These are phyloP conservation scores for Tubosaeta sp. DNA, from an alignment of 768 basidiomycete genomes.

Conservation along the genomic window DNA sequence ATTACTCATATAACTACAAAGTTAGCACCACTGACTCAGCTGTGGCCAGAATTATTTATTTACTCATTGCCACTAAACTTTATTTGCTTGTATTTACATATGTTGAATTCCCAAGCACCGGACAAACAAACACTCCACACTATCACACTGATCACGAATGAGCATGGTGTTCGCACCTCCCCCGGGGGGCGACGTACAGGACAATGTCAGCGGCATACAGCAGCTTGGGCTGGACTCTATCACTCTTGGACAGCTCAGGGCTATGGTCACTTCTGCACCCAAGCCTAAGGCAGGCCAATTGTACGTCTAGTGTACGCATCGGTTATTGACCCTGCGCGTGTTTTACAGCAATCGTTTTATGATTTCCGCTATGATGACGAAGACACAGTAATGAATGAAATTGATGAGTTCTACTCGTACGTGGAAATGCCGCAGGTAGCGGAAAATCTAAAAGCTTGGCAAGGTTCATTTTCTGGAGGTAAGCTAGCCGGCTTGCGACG, in stretches of 20 bases:
- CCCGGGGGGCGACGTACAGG: slow-evolving; percentile 29
- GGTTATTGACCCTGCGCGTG: slow-evolving; percentile 17
- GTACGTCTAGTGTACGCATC: slow-evolving; percentile 7
- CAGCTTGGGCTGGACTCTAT: slow-evolving; percentile 63
- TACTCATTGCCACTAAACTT: background rate
- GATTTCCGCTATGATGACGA: slow-evolving; percentile 96
- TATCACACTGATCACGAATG: slow-evolving; percentile 2
- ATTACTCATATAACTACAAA: slow-evolving; percentile 4
- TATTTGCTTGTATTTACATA: slow-evolving; percentile 17
- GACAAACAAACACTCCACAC: slow-evolving; percentile 18
- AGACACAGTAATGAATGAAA: slow-evolving; percentile 91
- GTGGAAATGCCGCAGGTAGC: slow-evolving; percentile 89
- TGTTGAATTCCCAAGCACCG: slow-evolving; percentile 26
- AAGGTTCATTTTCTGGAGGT: slow-evolving; percentile 79
- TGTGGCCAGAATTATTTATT: background rate
- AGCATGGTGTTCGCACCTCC: slow-evolving; percentile 35
- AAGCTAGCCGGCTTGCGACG: slow-evolving; percentile 19
- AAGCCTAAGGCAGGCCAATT: slow-evolving; percentile 63
- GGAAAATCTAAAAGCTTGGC: slow-evolving; percentile 85
- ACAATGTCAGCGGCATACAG: slow-evolving; percentile 25
- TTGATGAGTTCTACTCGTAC: slow-evolving; percentile 98
- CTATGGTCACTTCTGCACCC: slow-evolving; percentile 61
- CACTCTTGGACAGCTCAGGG: slow-evolving; percentile 76
- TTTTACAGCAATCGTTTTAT: slow-evolving; percentile 72
- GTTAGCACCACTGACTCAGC: slow-evolving; percentile 11